These are phyloP conservation scores for Brachypodium distachyon DNA, from an alignment of 202 grass and related monocot species.

Conservation along the genomic window DNA sequence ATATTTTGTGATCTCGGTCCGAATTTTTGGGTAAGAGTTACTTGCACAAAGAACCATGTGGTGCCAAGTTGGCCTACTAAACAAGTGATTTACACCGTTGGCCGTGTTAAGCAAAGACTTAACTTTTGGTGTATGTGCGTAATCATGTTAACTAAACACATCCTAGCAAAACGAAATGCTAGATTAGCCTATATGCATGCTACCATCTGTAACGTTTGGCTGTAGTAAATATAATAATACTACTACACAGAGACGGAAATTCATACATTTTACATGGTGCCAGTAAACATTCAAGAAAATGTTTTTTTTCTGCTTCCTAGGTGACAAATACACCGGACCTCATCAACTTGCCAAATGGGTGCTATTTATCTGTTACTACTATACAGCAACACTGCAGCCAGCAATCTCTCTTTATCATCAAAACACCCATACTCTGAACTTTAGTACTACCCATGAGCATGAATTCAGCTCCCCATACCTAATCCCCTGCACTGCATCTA, in stretches of 20 bases:
- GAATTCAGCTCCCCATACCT: slow-evolving; percentile 12
- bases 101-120: background rate
- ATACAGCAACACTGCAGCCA: background rate
- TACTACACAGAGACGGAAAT: background rate
- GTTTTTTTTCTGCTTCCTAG: background rate
- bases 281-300: background rate
- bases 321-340: slow-evolving; percentile 3
- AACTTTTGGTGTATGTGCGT: background rate
- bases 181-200: background rate
- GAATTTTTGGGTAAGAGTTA: slow-evolving; percentile 10
- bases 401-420: slow-evolving; percentile 6
- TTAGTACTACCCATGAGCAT: slow-evolving; percentile 14
- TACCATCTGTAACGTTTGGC: background rate
- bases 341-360: slow-evolving; percentile 10
- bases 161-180: background rate
- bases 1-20: background rate
- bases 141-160: background rate
- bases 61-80: background rate
- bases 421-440: slow-evolving; percentile 15
- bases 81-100: background rate
- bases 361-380: background rate
- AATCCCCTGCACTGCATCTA: background rate
- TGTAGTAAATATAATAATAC: background rate
- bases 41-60: background rate
- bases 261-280: background rate